These are phyloP conservation scores for Friedmanniomyces simplex DNA, from an alignment of 495 filamentous ascomycete species.

Conservation along the genomic window DNA sequence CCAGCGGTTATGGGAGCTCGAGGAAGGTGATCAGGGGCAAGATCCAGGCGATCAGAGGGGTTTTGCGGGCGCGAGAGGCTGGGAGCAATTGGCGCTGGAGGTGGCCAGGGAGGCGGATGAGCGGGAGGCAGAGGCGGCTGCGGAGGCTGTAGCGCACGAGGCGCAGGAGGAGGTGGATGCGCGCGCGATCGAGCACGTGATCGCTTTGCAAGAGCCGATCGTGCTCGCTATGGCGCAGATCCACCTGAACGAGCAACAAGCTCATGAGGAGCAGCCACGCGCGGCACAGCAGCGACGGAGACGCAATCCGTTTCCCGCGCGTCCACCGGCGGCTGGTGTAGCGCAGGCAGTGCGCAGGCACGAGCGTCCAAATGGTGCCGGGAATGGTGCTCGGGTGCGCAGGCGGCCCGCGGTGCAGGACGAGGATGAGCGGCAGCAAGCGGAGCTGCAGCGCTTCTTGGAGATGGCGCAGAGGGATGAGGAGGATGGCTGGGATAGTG, in stretches of 20 bases:
- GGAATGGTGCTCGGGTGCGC: not conserved
- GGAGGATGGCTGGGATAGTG: conserved; percentile 56
- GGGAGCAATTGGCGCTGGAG: conserved; percentile 20
- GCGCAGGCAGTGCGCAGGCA: conserved; percentile 11
- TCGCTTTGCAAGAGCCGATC: not conserved
- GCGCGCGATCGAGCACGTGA: conserved; percentile 6
- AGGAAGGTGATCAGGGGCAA: conserved; percentile 65
- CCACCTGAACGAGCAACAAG: conserved; percentile 3
- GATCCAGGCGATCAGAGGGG: conserved; percentile 34
- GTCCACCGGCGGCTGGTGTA: conserved; percentile 1
- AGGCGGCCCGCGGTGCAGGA: not conserved
- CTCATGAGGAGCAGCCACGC: not conserved
- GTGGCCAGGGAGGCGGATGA: conserved; percentile 13
- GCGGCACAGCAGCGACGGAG: not conserved
- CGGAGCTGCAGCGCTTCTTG: conserved; percentile 44
- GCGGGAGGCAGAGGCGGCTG: conserved; percentile 12
- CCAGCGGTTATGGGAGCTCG: conserved; percentile 81
- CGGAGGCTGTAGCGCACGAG: conserved; percentile 6
- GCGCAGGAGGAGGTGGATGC: not conserved
- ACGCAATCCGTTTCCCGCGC: conserved; percentile 10
- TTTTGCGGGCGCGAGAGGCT: conserved; percentile 39
- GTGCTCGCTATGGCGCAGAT: conserved; percentile 3
- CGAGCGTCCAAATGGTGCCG: conserved; percentile 3
- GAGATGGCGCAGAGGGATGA: conserved; percentile 46
- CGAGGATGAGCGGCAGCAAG: conserved; percentile 13